phyloP scores from a whole-genome alignment of 768 basidiomycete species.

The Suillus ampliporus region DNA sequence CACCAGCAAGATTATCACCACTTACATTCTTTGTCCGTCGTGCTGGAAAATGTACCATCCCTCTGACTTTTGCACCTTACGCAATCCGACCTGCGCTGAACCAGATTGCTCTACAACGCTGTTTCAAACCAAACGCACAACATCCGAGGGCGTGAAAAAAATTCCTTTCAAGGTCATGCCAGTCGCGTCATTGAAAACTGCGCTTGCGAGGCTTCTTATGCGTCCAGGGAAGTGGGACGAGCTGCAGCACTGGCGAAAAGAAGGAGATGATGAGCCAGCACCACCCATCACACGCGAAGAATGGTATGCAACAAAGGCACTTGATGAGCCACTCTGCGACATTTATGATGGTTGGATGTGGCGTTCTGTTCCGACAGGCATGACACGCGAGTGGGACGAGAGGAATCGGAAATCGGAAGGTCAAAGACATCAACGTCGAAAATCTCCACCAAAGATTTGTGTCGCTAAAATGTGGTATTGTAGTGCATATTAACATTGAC shows the following conservation, averaged over 20 bases:
- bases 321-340: background rate
- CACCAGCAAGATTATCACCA: background rate
- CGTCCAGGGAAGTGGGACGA: background rate
- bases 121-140: background rate
- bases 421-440: background rate
- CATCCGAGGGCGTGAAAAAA: background rate
- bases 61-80: background rate
- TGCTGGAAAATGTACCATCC: slow-evolving; percentile 10
- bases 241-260: background rate
- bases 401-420: background rate
- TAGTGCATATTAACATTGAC: background rate
- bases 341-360: slow-evolving; percentile 1
- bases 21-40: slow-evolving; percentile 4
- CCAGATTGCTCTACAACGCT: background rate
- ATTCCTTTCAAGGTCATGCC: background rate
- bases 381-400: background rate
- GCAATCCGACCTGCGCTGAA: background rate
- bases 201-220: background rate
- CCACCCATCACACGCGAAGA: background rate
- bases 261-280: background rate
- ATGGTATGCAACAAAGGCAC: background rate
- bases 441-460: background rate
- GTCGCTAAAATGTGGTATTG: background rate
- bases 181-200: background rate
- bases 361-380: background rate